Conservation (phyloP, 108 stramenopile genomes). For the Fragilaria radians region DNA sequence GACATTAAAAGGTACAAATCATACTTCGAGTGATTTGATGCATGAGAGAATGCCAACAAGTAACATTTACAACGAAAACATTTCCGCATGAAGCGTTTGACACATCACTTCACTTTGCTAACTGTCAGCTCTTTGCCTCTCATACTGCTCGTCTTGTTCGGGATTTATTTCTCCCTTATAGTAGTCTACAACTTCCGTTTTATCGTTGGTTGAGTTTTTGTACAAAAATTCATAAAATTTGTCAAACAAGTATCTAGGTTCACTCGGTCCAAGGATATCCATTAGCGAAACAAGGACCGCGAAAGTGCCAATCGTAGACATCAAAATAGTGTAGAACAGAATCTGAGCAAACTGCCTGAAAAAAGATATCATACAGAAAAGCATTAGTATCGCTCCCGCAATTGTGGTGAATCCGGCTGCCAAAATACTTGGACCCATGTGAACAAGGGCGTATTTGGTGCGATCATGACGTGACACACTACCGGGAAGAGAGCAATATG, state of each 20-base stretch:
- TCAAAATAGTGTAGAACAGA: constrained; percentile 44
- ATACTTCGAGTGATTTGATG: no score
- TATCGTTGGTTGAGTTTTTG: background rate
- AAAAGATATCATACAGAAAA: constrained; percentile 29
- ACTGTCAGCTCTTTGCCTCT: no score
- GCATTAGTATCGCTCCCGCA: constrained; percentile 35
- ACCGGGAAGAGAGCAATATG: constrained; percentile 31
- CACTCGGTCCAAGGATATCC: constrained; percentile 32
- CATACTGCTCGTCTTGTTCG: no score
- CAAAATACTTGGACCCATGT: constrained; percentile 49
- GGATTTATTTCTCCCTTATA: no score
- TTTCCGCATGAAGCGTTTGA: no score
- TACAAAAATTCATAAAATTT: no score
- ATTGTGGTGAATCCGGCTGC: constrained; percentile 46
- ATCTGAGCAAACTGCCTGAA: constrained; percentile 45
- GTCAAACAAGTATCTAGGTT: constrained; percentile 27
- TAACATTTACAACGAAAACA: no score
- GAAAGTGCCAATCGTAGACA: constrained; percentile 37
- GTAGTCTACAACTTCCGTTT: background rate
- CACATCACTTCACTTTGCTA: no score
- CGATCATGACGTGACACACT: constrained; percentile 17
- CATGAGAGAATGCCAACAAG: no score
- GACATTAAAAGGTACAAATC: no score
- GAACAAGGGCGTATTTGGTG: constrained; percentile 32
- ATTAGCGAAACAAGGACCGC: constrained; percentile 35